phyloP scores from a whole-genome alignment of 2,329 filamentous ascomycete genomes.

The Colletotrichum lindemuthianum region DNA sequence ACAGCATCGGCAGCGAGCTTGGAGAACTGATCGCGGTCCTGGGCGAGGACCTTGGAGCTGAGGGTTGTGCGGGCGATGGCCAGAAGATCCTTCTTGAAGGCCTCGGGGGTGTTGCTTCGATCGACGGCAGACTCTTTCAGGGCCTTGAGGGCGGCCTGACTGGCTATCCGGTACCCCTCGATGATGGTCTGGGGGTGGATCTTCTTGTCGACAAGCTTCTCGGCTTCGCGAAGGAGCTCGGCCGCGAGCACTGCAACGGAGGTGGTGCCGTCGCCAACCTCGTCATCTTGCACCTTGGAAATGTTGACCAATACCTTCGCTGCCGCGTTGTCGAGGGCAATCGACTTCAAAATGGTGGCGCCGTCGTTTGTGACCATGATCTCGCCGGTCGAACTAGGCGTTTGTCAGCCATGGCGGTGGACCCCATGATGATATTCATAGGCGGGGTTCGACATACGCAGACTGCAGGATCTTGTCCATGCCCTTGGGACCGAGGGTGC shows the following conservation, averaged over 20 bases:
- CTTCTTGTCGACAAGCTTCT: slow-evolving; percentile 97
- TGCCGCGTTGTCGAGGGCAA: slow-evolving; percentile 97
- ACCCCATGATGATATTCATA: slow-evolving; percentile 14
- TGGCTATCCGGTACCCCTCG: slow-evolving; percentile 98
- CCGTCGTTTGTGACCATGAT: slow-evolving; percentile 99
- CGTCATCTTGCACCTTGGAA: slow-evolving; percentile 98
- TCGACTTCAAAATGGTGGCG: slow-evolving; percentile 97
- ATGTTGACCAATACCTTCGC: slow-evolving; percentile 99
- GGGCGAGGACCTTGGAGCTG: slow-evolving; percentile 95
- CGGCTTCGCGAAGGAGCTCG: slow-evolving; percentile 93
- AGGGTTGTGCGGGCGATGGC: slow-evolving; percentile 94
- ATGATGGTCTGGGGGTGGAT: slow-evolving; percentile 99
- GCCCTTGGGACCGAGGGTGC: slow-evolving; percentile 94
- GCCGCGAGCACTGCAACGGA: slow-evolving; percentile 97
- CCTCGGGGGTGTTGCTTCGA: slow-evolving; percentile 83
- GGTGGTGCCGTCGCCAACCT: slow-evolving; percentile 97
- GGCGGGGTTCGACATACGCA: slow-evolving; percentile 68
- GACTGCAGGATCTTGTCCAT: slow-evolving; percentile 99
- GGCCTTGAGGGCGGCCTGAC: slow-evolving; percentile 84
- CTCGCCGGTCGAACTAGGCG: slow-evolving; percentile 84
- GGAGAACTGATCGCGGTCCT: slow-evolving; percentile 93
- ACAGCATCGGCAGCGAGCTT: slow-evolving; percentile 91
- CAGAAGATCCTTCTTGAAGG: slow-evolving; percentile 89
- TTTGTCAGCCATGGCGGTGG: slow-evolving; percentile 31
- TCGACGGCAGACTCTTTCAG: slow-evolving; percentile 88